Base-by-base conservation (phyloP, 176 grass and related monocot genomes). In the Tillandsia leiboldiana region DNA sequence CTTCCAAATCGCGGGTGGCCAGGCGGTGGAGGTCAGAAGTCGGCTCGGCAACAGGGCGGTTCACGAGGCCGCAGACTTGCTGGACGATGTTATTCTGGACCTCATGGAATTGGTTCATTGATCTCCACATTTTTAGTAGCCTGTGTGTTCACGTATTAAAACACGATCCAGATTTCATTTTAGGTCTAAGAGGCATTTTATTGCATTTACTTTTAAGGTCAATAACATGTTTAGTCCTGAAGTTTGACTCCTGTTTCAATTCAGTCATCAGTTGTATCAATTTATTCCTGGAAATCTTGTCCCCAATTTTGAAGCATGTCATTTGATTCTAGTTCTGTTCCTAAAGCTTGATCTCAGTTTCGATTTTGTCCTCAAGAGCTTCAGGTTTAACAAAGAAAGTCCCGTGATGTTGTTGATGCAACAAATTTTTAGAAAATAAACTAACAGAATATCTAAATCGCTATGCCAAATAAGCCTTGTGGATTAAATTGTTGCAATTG, bases 51-150 rank as follows among this genome's bases (percentile, higher is more conserved):
- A 82, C 74, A 64, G 90, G 80, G 22, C 75, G 67, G 78, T 94
- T 84, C 66, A 99, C 82, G 73, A 99, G 80, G 58, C 95, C 95
- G 1, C 90, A 87, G 29, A 99, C 95, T 84, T 99, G 95, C 47
- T 99, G 80, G 70, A 99, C 87, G 70, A 99, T 88, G 59, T 86
- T 86, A 77, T 86, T 90, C 73, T 99, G 95, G 51, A 82, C 77
- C 64, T 90, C 90, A 80, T 99, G 95, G 75, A 94, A 94, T 58
- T 90, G 80, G 51, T 82, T 82, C 95, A 99, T 99, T 23, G 83
- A 87, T 77, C 90, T 90, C 95, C 95, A 99, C 95, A 99, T 99
- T 28, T 86, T 83, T 72, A 99, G 72, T 53, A 94, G 69, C 78
- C 95, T 99, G 77, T 18, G 83, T 63, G 66, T 70, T 54, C 48